Evolutionary conservation across 1,284 basidiomycete species (phyloP), one percentile per base, ranked within the genome.

Genomic region (Cronartium ribicola): DNA sequence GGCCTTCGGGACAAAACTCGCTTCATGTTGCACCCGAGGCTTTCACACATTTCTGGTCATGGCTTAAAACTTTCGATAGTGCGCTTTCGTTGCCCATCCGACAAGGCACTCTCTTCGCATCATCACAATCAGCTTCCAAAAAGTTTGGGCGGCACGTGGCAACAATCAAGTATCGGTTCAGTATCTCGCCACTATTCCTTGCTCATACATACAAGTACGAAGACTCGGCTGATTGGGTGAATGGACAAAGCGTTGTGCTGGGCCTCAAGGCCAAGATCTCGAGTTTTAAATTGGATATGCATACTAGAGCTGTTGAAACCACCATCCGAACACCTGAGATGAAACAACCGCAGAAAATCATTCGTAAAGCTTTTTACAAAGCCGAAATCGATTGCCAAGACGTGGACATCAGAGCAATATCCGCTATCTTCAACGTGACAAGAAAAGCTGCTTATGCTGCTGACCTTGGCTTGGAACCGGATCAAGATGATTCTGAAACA

Each of bases 361-460:
- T 87, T 29, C 90, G 90, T 82, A 97, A 96, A 81, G 88, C 90
- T 1, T 93, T 98, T 83, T 93, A 94, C 79, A 90, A 92, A n/a
- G 90, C 90, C 43, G 93, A 97, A 82, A 86, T 95, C 6, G 87
- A 92, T 44, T 83, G 93, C 78, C 88, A 88, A 79, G 86, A 88
- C 6, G 83, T 95, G 48, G 89, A 93, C 75, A 83, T 97, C 60
- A 89, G 90, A 72, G 88, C 90, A 4, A 81, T 97, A 76, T 83
- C 89, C 8, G 92, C 91, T 0, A 86, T 87, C 61, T 96, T 96
- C 82, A 79, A 83, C 1, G 90, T 93, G 77, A 85, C 87, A 5
- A 82, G 88, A 76, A 90, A 90, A 71, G 76, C 79, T 7, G 51
- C 71, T 20, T 75, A 75, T 64, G 72, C 72, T 43, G 66, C 37